Evolutionary conservation across 2,329 filamentous ascomycete genomes (phyloP), one percentile per base, ranked within the genome.

Genomic region (Trichophyton verrucosum): DNA sequence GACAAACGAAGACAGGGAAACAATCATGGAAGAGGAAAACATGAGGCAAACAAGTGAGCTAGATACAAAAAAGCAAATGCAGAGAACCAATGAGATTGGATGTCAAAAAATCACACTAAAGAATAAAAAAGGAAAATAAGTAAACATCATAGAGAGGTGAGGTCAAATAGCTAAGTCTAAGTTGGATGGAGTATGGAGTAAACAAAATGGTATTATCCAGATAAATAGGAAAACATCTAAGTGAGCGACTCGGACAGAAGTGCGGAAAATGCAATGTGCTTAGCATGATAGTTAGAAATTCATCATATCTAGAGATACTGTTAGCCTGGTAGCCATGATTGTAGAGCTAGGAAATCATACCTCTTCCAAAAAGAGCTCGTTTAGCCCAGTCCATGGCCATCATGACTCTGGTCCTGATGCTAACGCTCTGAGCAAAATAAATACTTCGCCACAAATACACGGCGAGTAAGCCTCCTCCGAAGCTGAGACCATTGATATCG

Each of bases 301-400:
- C 76, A 81, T 80, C 64, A 81, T 74, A 72, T 81, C 79, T 81
- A 56, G 5, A 46, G 53, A 30, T 56, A 61, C 58, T 7, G 20
- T 38, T 46, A 42, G 38, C 33, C 9, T 33, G 15, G 17, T 9
- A n/a, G n/a, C 13, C 44, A 20, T 47, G 9, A 4, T 11, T 22
- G 17, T 20, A 5, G 17, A 3, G 51, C 44, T 15, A 36, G 33
- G 15, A 24, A 11, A 44, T 53, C 61, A 78, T 76, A 96, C 92
- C 94, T 86, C 94, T 82, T 66, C 94, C 94, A 77, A 99, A 99
- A 22, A 99, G 75, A 11, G 90, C 89, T 72, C 95, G 82, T 83
- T 97, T 99, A n/a, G 85, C 86, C 94, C 94, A 99, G 73, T 99
- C 94, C 94, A 99, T 96, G 17, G 91, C 91, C 74, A 99, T 80